Percentiles rank a stretch among this genome's conserved stretches.
Evolutionary conservation across 2,329 filamentous ascomycete genomes (phyloP).

Genomic region (Colletotrichum sp.): DNA sequence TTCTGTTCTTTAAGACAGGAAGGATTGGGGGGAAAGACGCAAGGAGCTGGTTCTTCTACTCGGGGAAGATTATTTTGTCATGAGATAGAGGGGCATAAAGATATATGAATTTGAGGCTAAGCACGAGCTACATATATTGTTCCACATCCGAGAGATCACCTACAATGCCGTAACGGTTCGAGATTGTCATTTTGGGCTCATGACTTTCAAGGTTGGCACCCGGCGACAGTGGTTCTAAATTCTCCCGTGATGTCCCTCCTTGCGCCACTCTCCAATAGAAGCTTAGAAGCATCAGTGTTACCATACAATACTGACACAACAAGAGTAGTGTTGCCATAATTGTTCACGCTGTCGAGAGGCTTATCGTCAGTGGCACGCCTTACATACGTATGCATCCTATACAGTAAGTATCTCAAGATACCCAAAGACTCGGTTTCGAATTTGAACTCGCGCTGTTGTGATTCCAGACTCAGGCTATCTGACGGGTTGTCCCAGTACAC

Average conservation of each 20-base stretch:
- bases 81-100: no score
- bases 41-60: no score
- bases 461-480: background rate
- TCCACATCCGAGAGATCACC: no score
- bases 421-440: background rate
- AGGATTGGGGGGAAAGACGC: no score
- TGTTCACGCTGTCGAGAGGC: background rate
- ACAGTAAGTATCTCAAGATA: background rate
- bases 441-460: background rate
- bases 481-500: background rate
- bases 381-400: background rate
- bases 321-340: background rate
- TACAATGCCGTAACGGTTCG: no score
- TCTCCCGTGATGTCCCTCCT: background rate
- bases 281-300: background rate
- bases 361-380: background rate
- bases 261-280: background rate
- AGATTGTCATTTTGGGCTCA: no score
- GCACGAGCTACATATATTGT: no score
- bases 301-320: background rate
- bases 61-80: no score
- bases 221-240: background rate
- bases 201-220: no score
- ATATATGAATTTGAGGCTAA: no score
- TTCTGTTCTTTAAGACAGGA: no score